Evolutionary conservation across 2,329 filamentous ascomycete species (phyloP).

Genomic region (Apiospora aurea): DNA sequence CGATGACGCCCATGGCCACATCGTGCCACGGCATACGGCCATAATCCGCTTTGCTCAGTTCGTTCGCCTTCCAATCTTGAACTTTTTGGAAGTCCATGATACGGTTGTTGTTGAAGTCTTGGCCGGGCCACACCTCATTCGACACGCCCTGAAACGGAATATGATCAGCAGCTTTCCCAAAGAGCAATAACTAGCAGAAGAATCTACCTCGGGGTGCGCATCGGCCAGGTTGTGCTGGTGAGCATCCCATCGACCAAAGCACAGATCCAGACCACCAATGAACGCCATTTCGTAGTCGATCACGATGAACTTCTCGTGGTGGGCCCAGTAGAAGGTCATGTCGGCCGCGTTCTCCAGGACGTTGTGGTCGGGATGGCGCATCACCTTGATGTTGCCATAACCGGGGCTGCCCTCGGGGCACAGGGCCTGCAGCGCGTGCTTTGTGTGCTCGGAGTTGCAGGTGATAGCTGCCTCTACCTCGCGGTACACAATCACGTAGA

Average conservation of each 20-base stretch:
- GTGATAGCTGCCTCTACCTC: constrained; percentile 83
- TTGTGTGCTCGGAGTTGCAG: constrained; percentile 93
- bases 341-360: constrained; percentile 91
- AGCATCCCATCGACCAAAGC: constrained; percentile 93
- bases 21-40: constrained; percentile 99
- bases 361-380: constrained; percentile 95
- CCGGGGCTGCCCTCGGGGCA: constrained; percentile 85
- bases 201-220: constrained; percentile 72
- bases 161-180: background rate
- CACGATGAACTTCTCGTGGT: constrained; percentile 94
- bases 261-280: constrained; percentile 92
- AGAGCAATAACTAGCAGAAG: background rate
- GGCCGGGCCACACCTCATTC: constrained; percentile 90
- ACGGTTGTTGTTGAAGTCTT: constrained; percentile 98
- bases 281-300: constrained; percentile 92
- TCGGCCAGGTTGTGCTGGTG: constrained; percentile 87
- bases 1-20: constrained; percentile 85
- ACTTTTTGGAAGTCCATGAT: constrained; percentile 96
- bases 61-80: constrained; percentile 90
- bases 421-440: constrained; percentile 79
- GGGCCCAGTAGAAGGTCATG: constrained; percentile 93
- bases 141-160: constrained; percentile 61
- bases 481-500: constrained; percentile 92
- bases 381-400: constrained; percentile 85
- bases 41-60: constrained; percentile 88